A percentile compares a stretch with the other conserved stretches of the same genome.
These are phyloP conservation scores for Candida hispaniensis DNA, from an alignment of 805 yeast genomes.

Conservation along the genomic window DNA sequence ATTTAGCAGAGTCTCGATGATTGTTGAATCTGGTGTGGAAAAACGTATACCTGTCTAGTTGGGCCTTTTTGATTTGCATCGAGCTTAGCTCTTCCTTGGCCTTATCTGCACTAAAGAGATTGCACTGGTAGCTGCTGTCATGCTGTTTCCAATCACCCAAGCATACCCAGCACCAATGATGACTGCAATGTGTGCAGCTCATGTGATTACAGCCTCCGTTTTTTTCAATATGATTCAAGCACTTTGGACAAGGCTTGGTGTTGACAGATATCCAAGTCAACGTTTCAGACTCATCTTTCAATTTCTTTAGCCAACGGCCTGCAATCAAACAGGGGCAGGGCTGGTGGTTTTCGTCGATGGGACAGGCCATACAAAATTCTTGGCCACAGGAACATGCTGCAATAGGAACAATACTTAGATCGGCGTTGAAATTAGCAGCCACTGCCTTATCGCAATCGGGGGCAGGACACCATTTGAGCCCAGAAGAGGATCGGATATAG, in stretches of 20 bases:
- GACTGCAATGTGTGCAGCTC: constrained; percentile 67
- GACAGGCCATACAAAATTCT: constrained; percentile 70
- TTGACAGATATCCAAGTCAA: constrained; percentile 76
- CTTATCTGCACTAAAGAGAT: constrained; percentile 39
- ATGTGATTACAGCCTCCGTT: constrained; percentile 97
- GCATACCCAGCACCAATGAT: constrained; percentile 94
- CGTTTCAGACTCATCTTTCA: constrained; percentile 81
- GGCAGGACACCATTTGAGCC: constrained; percentile 69
- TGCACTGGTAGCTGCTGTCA: constrained; percentile 59
- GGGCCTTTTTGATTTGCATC: constrained; percentile 36
- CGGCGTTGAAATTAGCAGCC: constrained; percentile 40
- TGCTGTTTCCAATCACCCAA: constrained; percentile 64
- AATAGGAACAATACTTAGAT: constrained; percentile 4
- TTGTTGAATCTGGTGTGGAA: constrained; percentile 63
- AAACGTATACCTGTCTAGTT: constrained; percentile 57
- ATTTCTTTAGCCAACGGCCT: constrained; percentile 61
- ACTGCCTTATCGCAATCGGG: constrained; percentile 63
- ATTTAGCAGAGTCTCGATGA: constrained; percentile 65
- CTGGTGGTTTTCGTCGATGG: constrained; percentile 54
- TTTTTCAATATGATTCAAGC: constrained; percentile 72
- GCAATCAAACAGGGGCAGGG: constrained; percentile 76
- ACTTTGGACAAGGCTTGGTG: constrained; percentile 79
- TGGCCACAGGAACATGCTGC: constrained; percentile 47
- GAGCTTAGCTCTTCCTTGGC: constrained; percentile 32
- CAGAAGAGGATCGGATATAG: constrained; percentile 43